Percentiles rank a stretch among this genome's conserved stretches.
Conservation (phyloP, 75 land plant species). For the Picea glauca region DNA sequence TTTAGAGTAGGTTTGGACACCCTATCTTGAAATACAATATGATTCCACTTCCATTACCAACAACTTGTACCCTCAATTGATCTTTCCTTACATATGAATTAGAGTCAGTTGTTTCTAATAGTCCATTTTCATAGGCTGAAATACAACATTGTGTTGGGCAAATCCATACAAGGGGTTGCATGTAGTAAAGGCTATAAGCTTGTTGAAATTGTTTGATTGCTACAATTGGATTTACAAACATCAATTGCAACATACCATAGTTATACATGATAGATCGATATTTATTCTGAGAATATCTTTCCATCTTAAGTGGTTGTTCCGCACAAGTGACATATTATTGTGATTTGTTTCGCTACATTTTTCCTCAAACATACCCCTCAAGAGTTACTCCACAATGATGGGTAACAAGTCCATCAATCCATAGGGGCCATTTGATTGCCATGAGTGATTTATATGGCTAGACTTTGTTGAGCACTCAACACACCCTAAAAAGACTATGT, state of each 20-base stretch:
- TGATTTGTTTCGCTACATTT: no score
- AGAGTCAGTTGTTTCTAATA: constrained; percentile 18
- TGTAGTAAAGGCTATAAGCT: constrained; percentile 59
- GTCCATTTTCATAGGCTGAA: constrained; percentile 78
- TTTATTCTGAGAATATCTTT: constrained; percentile 74
- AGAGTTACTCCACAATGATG: no score
- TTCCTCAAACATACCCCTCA: no score
- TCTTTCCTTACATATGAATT: constrained; percentile 13
- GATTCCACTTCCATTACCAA: constrained; percentile 81
- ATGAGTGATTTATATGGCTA: no score
- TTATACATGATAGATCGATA: constrained; percentile 76
- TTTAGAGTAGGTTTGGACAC: constrained; percentile 15
- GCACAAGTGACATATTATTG: constrained; percentile 27
- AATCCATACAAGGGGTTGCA: constrained; percentile 77
- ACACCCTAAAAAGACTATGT: no score
- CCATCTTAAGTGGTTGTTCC: constrained; percentile 50
- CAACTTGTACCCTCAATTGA: constrained; percentile 46
- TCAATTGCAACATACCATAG: constrained; percentile 76
- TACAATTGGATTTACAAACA: no score
- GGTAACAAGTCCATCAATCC: no score
- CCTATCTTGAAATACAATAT: constrained; percentile 44
- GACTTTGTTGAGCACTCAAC: no score
- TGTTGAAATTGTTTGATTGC: constrained; percentile 79
- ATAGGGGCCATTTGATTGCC: no score
- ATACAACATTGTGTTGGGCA: constrained; percentile 88